phyloP scores from a whole-genome alignment of 2,329 filamentous ascomycete species.

The Aquanectria penicillioides region DNA sequence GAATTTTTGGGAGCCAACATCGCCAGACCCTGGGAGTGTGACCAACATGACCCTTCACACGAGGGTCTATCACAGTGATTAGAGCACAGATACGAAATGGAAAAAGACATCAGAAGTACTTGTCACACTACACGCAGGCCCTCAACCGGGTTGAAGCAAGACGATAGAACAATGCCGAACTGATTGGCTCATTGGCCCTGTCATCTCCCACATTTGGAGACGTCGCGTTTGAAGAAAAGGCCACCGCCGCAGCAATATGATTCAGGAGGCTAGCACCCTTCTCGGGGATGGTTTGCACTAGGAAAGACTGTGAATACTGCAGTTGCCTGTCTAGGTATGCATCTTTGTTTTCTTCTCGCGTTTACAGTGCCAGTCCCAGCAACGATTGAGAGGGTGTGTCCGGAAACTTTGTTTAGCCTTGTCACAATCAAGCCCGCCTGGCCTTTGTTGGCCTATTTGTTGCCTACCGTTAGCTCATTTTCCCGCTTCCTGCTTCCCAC shows the following conservation, averaged over 20 bases:
- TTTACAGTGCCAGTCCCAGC: not conserved
- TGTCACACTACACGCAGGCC: too few species aligned
- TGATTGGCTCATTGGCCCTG: not conserved
- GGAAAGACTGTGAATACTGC: conserved; percentile 1
- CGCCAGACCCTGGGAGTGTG: not conserved
- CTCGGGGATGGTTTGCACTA: too few species aligned
- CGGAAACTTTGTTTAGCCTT: not conserved
- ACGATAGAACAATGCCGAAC: not conserved
- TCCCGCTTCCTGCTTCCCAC: not conserved
- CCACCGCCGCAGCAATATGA: too few species aligned
- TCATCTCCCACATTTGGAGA: too few species aligned
- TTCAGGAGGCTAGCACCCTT: too few species aligned
- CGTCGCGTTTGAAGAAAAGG: too few species aligned
- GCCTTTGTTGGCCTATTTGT: not conserved
- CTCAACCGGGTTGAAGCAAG: not conserved
- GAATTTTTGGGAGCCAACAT: not conserved
- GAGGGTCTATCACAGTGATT: not conserved
- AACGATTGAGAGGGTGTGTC: not conserved
- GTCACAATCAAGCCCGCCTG: not conserved
- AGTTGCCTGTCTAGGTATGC: conserved; percentile 8
- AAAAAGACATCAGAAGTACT: too few species aligned
- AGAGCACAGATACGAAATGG: not conserved
- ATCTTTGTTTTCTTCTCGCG: not conserved
- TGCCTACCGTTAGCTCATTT: not conserved
- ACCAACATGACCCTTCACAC: not conserved